Conservation (phyloP, 495 filamentous ascomycete species). For the Pseudevernia furfuracea region DNA sequence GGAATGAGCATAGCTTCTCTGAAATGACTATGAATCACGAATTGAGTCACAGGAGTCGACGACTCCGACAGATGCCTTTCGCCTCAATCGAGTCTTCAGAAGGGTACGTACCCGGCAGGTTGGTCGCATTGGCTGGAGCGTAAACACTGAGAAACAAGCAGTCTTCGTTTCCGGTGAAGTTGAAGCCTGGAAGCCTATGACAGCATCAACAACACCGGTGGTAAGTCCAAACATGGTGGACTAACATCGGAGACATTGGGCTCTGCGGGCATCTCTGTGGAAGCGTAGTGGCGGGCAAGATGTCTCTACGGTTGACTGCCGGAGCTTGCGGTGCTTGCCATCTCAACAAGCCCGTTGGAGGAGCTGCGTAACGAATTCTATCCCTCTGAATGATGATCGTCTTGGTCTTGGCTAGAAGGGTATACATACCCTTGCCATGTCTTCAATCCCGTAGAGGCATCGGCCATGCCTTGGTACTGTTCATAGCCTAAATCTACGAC, state of each 20-base stretch:
- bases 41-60: too few species aligned
- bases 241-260: too few species aligned
- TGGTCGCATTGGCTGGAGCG: slow-evolving; percentile 33
- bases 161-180: slow-evolving; percentile 53
- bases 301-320: slow-evolving; percentile 42
- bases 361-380: slow-evolving; percentile 55
- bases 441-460: slow-evolving; percentile 20
- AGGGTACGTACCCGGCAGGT: too few species aligned
- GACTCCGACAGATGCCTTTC: too few species aligned
- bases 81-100: too few species aligned
- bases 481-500: slow-evolving; percentile 26
- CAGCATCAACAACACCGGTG: too few species aligned
- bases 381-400: slow-evolving; percentile 32
- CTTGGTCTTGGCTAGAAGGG: too few species aligned
- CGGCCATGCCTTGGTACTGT: slow-evolving; percentile 22
- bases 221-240: too few species aligned
- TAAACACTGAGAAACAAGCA: slow-evolving; percentile 55
- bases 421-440: slow-evolving; percentile 48
- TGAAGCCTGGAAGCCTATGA: too few species aligned
- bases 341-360: slow-evolving; percentile 46
- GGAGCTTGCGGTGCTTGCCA: slow-evolving; percentile 53
- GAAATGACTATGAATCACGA: too few species aligned
- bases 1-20: too few species aligned
- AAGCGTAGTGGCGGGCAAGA: slow-evolving; percentile 14
- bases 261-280: slow-evolving; percentile 21